Conservation (phyloP, 306 rosid genomes). For the Glycyrrhiza uralensis region DNA sequence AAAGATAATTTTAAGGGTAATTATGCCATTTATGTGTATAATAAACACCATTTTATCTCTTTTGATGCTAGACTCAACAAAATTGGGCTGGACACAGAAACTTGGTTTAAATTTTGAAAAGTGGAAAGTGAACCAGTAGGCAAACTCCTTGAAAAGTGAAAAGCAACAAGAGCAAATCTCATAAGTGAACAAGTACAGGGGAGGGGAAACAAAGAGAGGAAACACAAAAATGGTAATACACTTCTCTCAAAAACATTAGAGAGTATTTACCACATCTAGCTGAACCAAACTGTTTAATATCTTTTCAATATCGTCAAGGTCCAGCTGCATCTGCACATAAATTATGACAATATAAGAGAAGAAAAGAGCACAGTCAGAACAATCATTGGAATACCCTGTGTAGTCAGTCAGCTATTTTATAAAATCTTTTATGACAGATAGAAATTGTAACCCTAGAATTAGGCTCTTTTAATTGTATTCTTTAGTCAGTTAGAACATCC, state of each 20-base stretch:
- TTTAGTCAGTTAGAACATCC: background rate
- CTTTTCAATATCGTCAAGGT: slow-evolving; percentile 64
- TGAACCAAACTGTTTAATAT: slow-evolving; percentile 55
- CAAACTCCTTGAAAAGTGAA: slow-evolving; percentile 15
- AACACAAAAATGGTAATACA: slow-evolving; percentile 19
- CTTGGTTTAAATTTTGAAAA: background rate
- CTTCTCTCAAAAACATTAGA: slow-evolving; percentile 27
- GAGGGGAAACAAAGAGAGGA: background rate
- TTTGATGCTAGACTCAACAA: background rate
- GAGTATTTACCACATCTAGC: slow-evolving; percentile 73
- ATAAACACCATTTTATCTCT: background rate
- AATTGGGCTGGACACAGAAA: background rate
- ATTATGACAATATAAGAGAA: slow-evolving; percentile 23
- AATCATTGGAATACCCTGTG: background rate
- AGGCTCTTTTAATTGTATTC: background rate
- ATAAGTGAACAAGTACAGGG: background rate
- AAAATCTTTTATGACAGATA: background rate
- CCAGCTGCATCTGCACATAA: slow-evolving; percentile 70
- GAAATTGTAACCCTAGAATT: background rate
- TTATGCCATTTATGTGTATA: background rate
- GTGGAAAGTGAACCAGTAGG: background rate
- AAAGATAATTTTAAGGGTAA: background rate
- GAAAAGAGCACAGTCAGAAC: slow-evolving; percentile 10
- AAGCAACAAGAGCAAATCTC: background rate
- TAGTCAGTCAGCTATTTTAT: background rate